Evolutionary conservation across 805 yeast genomes (phyloP).

Genomic region (Teunomyces kruisii): DNA sequence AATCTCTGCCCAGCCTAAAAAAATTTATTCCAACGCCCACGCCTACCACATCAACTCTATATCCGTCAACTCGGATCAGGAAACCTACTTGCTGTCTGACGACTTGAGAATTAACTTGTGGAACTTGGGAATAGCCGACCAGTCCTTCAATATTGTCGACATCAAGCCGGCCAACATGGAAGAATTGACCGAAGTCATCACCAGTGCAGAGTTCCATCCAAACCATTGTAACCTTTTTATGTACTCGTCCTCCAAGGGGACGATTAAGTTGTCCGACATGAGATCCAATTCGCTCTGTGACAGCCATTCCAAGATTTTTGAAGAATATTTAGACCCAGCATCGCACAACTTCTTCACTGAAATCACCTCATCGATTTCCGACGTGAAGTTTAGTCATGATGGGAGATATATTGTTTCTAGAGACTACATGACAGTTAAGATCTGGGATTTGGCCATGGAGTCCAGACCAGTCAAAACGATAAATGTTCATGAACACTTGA

Average conservation of each 20-base stretch:
- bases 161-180: slow-evolving; percentile 98
- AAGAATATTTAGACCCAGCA: slow-evolving; percentile 89
- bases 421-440: slow-evolving; percentile 95
- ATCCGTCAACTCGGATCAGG: slow-evolving; percentile 92
- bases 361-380: slow-evolving; percentile 90
- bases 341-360: slow-evolving; percentile 96
- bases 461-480: slow-evolving; percentile 91
- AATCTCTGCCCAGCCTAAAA: slow-evolving; percentile 91
- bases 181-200: slow-evolving; percentile 96
- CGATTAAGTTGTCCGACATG: slow-evolving; percentile 95
- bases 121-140: slow-evolving; percentile 93
- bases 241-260: slow-evolving; percentile 94
- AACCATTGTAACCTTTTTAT: slow-evolving; percentile 86
- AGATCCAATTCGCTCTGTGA: slow-evolving; percentile 94
- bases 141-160: slow-evolving; percentile 94
- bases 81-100: slow-evolving; percentile 89
- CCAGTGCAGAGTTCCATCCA: slow-evolving; percentile 96
- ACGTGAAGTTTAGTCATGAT: slow-evolving; percentile 86
- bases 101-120: slow-evolving; percentile 94
- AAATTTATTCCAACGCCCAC: slow-evolving; percentile 91
- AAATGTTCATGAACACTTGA: slow-evolving; percentile 90
- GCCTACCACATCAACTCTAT: slow-evolving; percentile 97
- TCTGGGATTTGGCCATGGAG: slow-evolving; percentile 99
- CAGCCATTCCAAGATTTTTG: slow-evolving; percentile 80
- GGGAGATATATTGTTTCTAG: slow-evolving; percentile 96